Percentiles rank a stretch among this genome's conserved stretches.
These are phyloP conservation scores for Fagus sylvatica DNA, from an alignment of 306 rosid genomes.

Conservation along the genomic window DNA sequence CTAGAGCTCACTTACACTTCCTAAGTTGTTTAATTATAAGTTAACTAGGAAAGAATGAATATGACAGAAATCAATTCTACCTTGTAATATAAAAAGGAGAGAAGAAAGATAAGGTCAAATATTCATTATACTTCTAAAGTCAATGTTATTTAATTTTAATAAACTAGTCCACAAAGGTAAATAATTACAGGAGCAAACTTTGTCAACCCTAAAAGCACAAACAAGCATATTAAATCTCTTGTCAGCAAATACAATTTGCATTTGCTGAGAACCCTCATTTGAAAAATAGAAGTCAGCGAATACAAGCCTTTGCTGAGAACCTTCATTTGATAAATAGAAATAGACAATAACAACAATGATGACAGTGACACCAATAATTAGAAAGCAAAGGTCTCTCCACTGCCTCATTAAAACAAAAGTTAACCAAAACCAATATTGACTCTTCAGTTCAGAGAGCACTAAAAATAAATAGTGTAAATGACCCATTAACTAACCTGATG, in stretches of 20 bases:
- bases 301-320: neutral
- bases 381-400: neutral
- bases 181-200: neutral
- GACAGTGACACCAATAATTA: neutral
- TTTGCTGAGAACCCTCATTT: neutral
- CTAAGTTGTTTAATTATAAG: neutral
- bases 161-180: neutral
- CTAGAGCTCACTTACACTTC: neutral
- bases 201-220: neutral
- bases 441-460: slow-evolving; percentile 1
- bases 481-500: slow-evolving; percentile 76
- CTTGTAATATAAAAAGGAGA: neutral
- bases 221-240: neutral
- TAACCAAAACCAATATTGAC: neutral
- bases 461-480: neutral
- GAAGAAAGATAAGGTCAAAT: neutral
- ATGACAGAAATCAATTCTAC: neutral
- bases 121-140: neutral
- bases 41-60: neutral
- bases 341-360: neutral
- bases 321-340: neutral
- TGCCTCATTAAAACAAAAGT: neutral
- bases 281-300: neutral
- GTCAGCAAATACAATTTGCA: no score
- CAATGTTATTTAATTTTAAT: neutral